These are phyloP conservation scores for Neurospora sp. DNA, from an alignment of 495 filamentous ascomycete genomes.

Conservation along the genomic window DNA sequence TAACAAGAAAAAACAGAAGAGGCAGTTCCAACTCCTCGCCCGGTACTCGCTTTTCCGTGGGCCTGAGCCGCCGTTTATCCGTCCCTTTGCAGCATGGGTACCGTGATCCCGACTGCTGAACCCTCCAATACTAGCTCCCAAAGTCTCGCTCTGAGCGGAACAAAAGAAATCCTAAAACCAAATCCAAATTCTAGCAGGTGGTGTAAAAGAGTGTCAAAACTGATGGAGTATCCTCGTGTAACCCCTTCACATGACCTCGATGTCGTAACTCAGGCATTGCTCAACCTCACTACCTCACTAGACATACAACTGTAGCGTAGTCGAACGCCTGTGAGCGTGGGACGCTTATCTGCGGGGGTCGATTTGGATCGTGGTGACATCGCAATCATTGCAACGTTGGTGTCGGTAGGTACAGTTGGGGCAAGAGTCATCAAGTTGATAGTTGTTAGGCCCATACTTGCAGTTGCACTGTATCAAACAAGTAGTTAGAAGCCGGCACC, in stretches of 20 bases:
- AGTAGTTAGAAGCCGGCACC: not conserved
- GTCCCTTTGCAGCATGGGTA: not conserved
- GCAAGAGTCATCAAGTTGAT: not conserved
- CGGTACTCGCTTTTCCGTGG: not conserved
- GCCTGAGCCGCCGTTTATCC: not conserved
- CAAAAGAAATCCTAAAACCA: not conserved
- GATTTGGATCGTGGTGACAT: not conserved
- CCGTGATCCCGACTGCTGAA: not conserved
- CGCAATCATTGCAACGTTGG: not conserved
- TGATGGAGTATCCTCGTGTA: not conserved
- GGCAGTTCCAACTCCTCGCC: not conserved
- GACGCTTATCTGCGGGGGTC: not conserved
- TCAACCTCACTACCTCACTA: too few species aligned
- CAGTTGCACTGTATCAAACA: not conserved
- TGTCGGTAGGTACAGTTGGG: not conserved
- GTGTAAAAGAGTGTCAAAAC: not conserved
- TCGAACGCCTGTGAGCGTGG: not conserved
- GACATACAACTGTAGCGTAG: not conserved
- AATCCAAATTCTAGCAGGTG: not conserved
- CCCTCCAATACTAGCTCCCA: not conserved
- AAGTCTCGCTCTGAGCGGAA: not conserved
- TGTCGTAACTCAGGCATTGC: too few species aligned
- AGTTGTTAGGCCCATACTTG: not conserved
- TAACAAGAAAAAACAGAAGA: not conserved
- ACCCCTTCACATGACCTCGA: not conserved